These are phyloP conservation scores for Pseudocercospora crystallina DNA, from an alignment of 2,329 filamentous ascomycete species.

Conservation along the genomic window DNA sequence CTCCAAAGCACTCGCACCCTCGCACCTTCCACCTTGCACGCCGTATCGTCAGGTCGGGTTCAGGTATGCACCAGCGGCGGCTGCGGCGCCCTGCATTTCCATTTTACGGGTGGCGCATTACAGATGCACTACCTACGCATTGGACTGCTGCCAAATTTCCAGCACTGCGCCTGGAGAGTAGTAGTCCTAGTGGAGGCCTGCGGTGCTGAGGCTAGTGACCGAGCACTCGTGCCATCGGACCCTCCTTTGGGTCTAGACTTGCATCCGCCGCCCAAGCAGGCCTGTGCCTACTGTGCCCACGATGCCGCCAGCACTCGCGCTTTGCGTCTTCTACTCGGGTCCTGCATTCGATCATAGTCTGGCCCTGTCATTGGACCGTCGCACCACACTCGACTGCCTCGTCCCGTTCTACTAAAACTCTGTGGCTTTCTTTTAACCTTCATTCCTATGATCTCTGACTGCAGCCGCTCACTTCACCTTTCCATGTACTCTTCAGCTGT, in stretches of 20 bases:
- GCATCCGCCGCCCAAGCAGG: conserved; percentile 1
- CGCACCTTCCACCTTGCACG: conserved; percentile 3
- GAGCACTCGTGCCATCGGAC: conserved; percentile 1
- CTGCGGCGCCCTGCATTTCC: conserved; percentile 11
- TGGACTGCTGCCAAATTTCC: not conserved
- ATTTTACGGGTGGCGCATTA: conserved; percentile 6
- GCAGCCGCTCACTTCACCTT: not conserved
- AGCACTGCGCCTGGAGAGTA: no score
- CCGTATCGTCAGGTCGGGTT: not conserved
- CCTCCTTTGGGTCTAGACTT: conserved; percentile 6
- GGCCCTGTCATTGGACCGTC: conserved; percentile 9
- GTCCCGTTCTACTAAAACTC: not conserved
- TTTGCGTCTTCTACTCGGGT: conserved; percentile 6
- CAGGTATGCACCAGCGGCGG: conserved; percentile 12
- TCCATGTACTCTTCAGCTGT: conserved; percentile 2
- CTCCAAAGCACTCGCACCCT: not conserved
- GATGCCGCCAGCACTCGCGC: conserved; percentile 2
- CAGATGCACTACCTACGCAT: not conserved
- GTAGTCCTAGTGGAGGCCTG: no score
- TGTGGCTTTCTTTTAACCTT: conserved; percentile 9
- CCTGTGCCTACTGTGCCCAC: not conserved
- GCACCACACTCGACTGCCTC: conserved; percentile 7
- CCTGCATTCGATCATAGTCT: no score
- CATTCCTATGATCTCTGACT: conserved; percentile 3
- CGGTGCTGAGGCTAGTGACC: conserved; percentile 5